Evolutionary conservation across 2,329 filamentous ascomycete genomes (phyloP).

Genomic region (Pyricularia grisea): DNA sequence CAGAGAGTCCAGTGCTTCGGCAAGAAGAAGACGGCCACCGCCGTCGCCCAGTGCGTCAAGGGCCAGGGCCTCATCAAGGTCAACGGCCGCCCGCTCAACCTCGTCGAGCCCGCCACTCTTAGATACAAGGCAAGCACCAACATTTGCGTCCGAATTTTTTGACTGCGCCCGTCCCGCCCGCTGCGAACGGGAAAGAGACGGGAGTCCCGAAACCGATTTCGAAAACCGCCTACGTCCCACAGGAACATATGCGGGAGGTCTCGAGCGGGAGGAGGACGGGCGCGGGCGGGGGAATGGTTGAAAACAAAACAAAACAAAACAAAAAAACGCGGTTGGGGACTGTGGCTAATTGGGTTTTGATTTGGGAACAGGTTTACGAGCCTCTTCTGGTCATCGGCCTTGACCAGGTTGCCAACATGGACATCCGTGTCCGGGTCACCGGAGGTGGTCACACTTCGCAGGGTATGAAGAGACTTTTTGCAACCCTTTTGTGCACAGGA

Average conservation of each 20-base stretch:
- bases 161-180: neutral
- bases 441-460: conserved; percentile 98
- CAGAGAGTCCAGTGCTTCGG: conserved; percentile 96
- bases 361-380: conserved; percentile 71
- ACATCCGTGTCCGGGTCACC: conserved; percentile 79
- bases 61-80: conserved; percentile 82
- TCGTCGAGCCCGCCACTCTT: conserved; percentile 93
- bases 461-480: conserved; percentile 12
- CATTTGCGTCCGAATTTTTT: neutral
- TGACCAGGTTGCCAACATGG: conserved; percentile 9
- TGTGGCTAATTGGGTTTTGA: neutral
- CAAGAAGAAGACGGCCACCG: conserved; percentile 91
- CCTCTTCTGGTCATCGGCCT: conserved; percentile 92
- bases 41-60: conserved; percentile 79
- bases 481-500: neutral
- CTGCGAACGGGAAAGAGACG: neutral
- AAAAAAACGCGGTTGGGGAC: neutral
- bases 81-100: conserved; percentile 90
- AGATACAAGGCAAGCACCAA: conserved; percentile 74
- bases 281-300: neutral
- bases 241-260: neutral
- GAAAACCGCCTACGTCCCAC: neutral
- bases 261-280: neutral
- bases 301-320: no score
- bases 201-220: neutral